A percentile compares a stretch with the other conserved stretches of the same genome.
Evolutionary conservation across 176 grass and related monocot genomes (phyloP).

Genomic region (Bromus sterilis): DNA sequence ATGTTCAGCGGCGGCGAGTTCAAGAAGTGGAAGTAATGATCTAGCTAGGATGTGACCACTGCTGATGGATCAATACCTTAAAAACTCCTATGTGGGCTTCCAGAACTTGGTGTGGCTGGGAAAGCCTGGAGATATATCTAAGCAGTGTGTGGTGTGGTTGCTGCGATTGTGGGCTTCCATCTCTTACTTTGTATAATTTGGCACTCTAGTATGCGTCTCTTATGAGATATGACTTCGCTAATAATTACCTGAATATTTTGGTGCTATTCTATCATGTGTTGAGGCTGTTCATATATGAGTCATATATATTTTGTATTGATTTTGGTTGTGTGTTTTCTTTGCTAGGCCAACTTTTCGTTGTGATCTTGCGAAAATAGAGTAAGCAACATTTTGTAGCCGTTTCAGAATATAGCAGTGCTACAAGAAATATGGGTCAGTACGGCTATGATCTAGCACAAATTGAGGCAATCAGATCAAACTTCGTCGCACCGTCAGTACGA

Average conservation of each 20-base stretch:
- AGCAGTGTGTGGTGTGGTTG: too few species aligned
- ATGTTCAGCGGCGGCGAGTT: conserved; percentile 48
- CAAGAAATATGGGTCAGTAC: too few species aligned
- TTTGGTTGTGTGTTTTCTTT: neutral
- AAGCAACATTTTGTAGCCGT: too few species aligned
- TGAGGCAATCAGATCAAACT: too few species aligned
- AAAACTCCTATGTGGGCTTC: conserved; percentile 22
- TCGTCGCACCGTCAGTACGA: too few species aligned
- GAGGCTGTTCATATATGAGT: neutral
- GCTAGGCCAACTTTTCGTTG: too few species aligned
- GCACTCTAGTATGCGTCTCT: conserved; percentile 17
- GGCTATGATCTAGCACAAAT: too few species aligned
- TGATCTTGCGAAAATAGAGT: too few species aligned
- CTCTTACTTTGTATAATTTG: neutral
- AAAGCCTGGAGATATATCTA: conserved; percentile 15
- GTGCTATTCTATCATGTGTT: neutral
- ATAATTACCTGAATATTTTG: conserved; percentile 9
- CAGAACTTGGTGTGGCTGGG: conserved; percentile 11
- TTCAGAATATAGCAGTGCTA: too few species aligned
- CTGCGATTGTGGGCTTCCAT: too few species aligned
- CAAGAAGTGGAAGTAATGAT: conserved; percentile 84
- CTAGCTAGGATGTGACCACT: neutral
- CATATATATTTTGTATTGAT: neutral
- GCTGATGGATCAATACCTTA: neutral
- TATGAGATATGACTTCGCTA: conserved; percentile 12